Evolutionary conservation across 306 rosid species (phyloP), one percentile per base, ranked within the genome.

Genomic region (Trichosanthes cucumerina): DNA sequence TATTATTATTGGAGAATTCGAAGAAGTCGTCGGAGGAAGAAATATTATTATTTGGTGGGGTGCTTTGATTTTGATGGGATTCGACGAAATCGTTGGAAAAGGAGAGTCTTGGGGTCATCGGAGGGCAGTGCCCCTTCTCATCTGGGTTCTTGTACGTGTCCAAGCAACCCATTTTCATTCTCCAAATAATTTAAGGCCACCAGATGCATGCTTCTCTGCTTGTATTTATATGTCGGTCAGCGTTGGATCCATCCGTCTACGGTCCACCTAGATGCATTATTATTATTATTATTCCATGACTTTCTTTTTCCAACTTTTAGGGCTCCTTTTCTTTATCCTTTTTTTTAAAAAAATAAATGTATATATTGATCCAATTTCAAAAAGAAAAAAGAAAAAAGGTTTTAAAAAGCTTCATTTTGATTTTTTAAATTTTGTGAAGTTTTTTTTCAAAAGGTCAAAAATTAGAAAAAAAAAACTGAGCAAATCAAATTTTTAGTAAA

Each of bases 31-130:
- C 95, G 44, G 92, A 95, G 73, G 88, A 90, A 0, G 98, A 89
- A 33, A 96, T 86, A 1, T 43, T 79, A 0, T 47, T 81, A 0
- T 85, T 57, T 4, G 86, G 59, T 28, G 84, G 49, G 18, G 75
- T 81, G 38, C 79, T 76, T 21, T 86, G 96, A 59, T 89, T 88
- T 79, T 52, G 83, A 44, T 93, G 93, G 16, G 89, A 66, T 83
- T 95, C 97, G 2, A 88, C 96, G 59, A 95, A 95, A 23, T 95
- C 98, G 76, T 86, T 90, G 43, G 98, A 95, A 88, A 95, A 95
- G 2, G 98, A 95, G 79, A 95, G 88, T 84, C 98, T 87, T 21
- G 97, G 97, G 90, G 92, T 95, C 95, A 90, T 87, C 60, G 95
- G 89, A 74, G 96, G 68, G 66, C 31, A 85, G 41, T 85, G 88